These are phyloP conservation scores for Aspergillus intermedius DNA, from an alignment of 2,329 filamentous ascomycete species.

Conservation along the genomic window DNA sequence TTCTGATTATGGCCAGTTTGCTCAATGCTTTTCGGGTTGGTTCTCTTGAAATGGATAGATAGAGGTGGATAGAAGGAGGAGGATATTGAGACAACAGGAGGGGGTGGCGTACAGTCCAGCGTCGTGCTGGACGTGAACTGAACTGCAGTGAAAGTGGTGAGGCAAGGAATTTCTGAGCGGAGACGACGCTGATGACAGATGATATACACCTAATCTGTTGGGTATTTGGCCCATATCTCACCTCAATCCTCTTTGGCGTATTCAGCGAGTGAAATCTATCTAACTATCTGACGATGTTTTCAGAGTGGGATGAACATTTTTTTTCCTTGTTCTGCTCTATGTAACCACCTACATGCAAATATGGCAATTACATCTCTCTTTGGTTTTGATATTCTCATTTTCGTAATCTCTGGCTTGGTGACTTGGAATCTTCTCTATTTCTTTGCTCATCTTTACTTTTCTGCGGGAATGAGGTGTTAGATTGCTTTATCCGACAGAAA, in stretches of 20 bases:
- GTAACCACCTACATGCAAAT: not conserved
- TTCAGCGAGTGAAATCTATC: constrained; percentile 24
- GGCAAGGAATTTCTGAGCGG: constrained; percentile 22
- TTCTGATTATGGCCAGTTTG: constrained; percentile 9
- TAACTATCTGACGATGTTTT: constrained; percentile 20
- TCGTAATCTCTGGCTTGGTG: constrained; percentile 15
- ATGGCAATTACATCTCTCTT: constrained; percentile 8
- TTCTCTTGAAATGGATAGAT: constrained; percentile 6
- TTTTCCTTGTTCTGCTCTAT: constrained; percentile 37
- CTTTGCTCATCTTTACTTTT: constrained; percentile 2
- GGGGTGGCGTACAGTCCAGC: not conserved
- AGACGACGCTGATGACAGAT: constrained; percentile 31
- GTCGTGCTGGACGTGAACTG: constrained; percentile 4
- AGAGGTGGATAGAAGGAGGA: constrained; percentile 3
- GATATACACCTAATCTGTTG: constrained; percentile 30
- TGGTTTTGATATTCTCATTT: constrained; percentile 3
- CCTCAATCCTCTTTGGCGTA: constrained; percentile 22
- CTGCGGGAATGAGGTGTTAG: not conserved
- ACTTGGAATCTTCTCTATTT: constrained; percentile 10
- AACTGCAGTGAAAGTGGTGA: constrained; percentile 17
- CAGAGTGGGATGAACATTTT: constrained; percentile 1
- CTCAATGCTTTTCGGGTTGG: constrained; percentile 10
- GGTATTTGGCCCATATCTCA: constrained; percentile 20
- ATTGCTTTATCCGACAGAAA: not conserved
- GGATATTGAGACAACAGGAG: not conserved